A percentile compares a stretch with the other conserved stretches of the same genome.
Conservation (phyloP, 306 rosid species). For the Quercus glauca region DNA sequence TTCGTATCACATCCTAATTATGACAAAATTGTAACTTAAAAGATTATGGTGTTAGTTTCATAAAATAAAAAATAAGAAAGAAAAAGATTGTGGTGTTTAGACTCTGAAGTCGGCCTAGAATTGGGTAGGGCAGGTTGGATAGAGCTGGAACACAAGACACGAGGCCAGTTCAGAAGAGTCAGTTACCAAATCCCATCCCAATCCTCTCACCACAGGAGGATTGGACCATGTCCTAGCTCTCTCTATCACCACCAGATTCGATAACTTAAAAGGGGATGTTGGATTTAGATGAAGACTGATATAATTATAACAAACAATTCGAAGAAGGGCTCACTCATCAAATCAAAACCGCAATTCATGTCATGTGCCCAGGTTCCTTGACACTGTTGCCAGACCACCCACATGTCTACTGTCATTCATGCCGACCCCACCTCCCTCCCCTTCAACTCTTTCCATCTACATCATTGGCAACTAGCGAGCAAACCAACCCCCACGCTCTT, state of each 20-base stretch:
- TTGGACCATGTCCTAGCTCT: background rate
- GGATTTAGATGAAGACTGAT: too few species aligned
- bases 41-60: background rate
- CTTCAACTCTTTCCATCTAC: too few species aligned
- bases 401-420: too few species aligned
- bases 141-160: background rate
- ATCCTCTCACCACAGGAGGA: background rate
- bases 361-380: background rate
- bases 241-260: background rate
- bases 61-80: background rate
- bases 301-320: too few species aligned
- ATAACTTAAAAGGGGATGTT: too few species aligned
- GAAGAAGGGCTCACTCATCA: too few species aligned
- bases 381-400: background rate
- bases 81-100: background rate
- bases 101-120: background rate
- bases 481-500: too few species aligned
- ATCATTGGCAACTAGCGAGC: too few species aligned
- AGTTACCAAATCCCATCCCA: background rate
- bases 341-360: too few species aligned
- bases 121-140: background rate
- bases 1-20: too few species aligned
- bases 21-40: too few species aligned
- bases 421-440: too few species aligned
- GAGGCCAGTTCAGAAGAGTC: background rate